A percentile compares a stretch with the other conserved stretches of the same genome.
These are phyloP conservation scores for Wickerhamiella lipophila DNA, from an alignment of 805 yeast species.

Conservation along the genomic window DNA sequence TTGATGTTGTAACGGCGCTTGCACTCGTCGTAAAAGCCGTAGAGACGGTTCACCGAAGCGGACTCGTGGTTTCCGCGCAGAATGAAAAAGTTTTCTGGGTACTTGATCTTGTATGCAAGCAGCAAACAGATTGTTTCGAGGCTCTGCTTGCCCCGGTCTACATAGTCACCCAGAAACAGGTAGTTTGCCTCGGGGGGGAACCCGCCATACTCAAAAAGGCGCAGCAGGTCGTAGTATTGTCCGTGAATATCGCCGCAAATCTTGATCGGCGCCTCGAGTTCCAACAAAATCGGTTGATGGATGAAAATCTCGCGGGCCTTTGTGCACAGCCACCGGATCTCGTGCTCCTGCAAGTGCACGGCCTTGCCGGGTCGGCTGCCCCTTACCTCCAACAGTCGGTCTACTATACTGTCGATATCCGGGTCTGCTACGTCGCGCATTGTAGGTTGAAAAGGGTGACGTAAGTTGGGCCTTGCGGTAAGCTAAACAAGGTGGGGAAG, in stretches of 20 bases:
- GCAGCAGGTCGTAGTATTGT: constrained; percentile 87
- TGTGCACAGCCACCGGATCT: constrained; percentile 88
- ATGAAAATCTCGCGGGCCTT: constrained; percentile 97
- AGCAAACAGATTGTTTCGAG: constrained; percentile 88
- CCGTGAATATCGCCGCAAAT: constrained; percentile 96
- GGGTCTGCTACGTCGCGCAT: constrained; percentile 51
- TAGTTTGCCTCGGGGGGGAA: constrained; percentile 98
- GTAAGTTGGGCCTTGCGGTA: constrained; percentile 9
- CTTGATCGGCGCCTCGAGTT: constrained; percentile 93
- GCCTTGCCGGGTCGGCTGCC: constrained; percentile 98
- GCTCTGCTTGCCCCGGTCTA: constrained; percentile 96
- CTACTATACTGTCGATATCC: constrained; percentile 93
- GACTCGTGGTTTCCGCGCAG: constrained; percentile 97
- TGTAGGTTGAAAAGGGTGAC: constrained; percentile 10
- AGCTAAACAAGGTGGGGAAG: neutral
- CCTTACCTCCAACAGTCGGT: constrained; percentile 90
- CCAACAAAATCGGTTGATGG: constrained; percentile 91
- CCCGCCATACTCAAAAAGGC: constrained; percentile 96
- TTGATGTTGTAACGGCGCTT: constrained; percentile 92
- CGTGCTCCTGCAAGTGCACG: constrained; percentile 85
- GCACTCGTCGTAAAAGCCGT: constrained; percentile 97
- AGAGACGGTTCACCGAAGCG: constrained; percentile 94
- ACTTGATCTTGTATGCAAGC: constrained; percentile 92
- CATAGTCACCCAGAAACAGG: constrained; percentile 91
- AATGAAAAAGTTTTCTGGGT: constrained; percentile 94